Evolutionary conservation across 805 yeast species (phyloP).

Genomic region (Yarrowia sp.): DNA sequence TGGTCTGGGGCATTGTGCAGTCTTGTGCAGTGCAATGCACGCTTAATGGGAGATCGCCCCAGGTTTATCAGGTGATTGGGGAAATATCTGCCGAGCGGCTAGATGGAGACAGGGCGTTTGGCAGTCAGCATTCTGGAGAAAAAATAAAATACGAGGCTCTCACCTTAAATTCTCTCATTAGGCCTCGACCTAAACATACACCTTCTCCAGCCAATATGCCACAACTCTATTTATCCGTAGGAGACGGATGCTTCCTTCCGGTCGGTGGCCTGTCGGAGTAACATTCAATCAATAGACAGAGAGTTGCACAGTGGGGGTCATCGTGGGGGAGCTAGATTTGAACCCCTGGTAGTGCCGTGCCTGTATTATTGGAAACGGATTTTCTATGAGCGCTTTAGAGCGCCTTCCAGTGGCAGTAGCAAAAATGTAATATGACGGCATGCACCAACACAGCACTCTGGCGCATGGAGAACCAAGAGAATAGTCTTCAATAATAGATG

Average conservation of each 20-base stretch:
- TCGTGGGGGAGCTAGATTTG: too few species aligned
- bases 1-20: conserved; percentile 23
- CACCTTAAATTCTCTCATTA: neutral
- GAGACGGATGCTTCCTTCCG: neutral
- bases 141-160: neutral
- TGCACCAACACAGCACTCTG: neutral
- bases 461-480: neutral
- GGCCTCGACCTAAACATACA: neutral
- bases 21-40: conserved; percentile 17
- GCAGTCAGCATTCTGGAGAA: neutral
- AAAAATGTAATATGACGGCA: neutral
- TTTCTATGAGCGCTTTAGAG: too few species aligned
- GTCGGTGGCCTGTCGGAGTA: neutral
- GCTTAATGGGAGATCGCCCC: neutral
- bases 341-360: too few species aligned
- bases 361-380: too few species aligned
- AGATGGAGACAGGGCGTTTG: neutral
- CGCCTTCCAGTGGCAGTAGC: neutral
- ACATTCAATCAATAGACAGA: too few species aligned
- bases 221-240: neutral
- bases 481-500: neutral
- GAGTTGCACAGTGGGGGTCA: too few species aligned
- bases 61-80: neutral
- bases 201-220: neutral
- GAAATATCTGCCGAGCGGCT: neutral